These are phyloP conservation scores for Nemophila menziesii DNA, from an alignment of 257 asterid species.

Conservation along the genomic window DNA sequence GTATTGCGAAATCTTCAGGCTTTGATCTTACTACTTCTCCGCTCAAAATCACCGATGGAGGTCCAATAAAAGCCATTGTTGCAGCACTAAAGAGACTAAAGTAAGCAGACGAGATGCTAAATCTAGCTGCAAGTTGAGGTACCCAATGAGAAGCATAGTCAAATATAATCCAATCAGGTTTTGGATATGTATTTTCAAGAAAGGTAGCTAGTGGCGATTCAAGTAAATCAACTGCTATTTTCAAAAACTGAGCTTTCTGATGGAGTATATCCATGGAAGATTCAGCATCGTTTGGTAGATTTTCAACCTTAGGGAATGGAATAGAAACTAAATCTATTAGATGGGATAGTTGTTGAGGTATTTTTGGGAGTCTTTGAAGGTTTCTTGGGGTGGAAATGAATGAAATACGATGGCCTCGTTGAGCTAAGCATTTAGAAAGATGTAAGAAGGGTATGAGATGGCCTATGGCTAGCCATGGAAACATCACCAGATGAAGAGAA, in stretches of 20 bases:
- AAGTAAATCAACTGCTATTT: slow-evolving; percentile 62
- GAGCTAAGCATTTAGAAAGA: slow-evolving; percentile 50
- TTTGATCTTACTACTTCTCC: slow-evolving; percentile 21
- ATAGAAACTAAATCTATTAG: slow-evolving; percentile 34
- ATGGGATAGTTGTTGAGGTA: slow-evolving; percentile 35
- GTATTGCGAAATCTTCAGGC: slow-evolving; percentile 43
- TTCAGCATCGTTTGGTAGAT: slow-evolving; percentile 51
- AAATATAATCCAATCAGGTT: slow-evolving; percentile 66
- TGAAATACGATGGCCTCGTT: slow-evolving; percentile 53
- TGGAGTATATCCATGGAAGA: slow-evolving; percentile 85
- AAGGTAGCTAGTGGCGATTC: slow-evolving; percentile 32
- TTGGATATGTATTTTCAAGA: slow-evolving; percentile 39
- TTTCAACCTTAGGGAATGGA: slow-evolving; percentile 37
- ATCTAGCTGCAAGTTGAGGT: slow-evolving; percentile 32
- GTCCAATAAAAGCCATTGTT: slow-evolving; percentile 52
- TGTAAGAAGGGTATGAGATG: slow-evolving; percentile 62
- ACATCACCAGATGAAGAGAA: slow-evolving; percentile 62
- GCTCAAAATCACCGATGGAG: slow-evolving; percentile 31
- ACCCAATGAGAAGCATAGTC: slow-evolving; percentile 86
- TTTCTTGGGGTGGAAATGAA: slow-evolving; percentile 76
- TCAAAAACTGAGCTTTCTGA: slow-evolving; percentile 49
- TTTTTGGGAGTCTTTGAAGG: slow-evolving; percentile 36
- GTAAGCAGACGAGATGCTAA: slow-evolving; percentile 30
- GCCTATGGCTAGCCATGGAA: slow-evolving; percentile 93
- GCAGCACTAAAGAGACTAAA: slow-evolving; percentile 77